A percentile compares a stretch with the other conserved stretches of the same genome.
Evolutionary conservation across 75 land plant species (phyloP).

Genomic region (Isoetes taiwanensis): DNA sequence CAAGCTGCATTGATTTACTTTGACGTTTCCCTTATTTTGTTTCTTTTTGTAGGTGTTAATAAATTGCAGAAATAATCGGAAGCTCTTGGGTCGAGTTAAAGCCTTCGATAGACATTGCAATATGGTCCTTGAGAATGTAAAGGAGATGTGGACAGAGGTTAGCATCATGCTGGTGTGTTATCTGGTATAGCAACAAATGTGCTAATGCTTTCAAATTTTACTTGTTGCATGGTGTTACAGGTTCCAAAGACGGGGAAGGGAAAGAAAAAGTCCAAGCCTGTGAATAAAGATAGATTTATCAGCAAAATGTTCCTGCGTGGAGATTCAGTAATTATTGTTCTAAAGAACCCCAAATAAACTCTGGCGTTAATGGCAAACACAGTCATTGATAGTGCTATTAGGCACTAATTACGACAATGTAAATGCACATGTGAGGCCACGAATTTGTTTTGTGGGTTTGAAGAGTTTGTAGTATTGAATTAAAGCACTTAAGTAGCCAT

Average conservation of each 20-base stretch:
- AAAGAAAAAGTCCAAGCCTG: conserved; percentile 74
- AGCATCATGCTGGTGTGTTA: background rate
- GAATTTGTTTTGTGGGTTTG: no score
- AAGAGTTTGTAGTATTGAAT: no score
- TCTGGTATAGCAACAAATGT: background rate
- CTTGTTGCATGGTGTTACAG: conserved; percentile 14
- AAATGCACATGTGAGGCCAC: no score
- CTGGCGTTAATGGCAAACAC: no score
- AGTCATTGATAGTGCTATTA: no score
- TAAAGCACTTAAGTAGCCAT: no score
- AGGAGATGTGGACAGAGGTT: background rate
- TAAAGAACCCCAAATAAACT: conserved; percentile 56
- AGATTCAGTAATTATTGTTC: conserved; percentile 90
- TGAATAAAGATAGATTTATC: conserved; percentile 92
- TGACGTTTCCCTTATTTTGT: no score
- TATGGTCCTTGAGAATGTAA: conserved; percentile 3
- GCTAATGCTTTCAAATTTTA: background rate
- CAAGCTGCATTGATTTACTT: no score
- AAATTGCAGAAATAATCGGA: conserved; percentile 1
- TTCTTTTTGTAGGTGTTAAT: background rate
- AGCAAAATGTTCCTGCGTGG: conserved; percentile 97
- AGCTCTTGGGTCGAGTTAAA: background rate
- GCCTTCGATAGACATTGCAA: conserved; percentile 5
- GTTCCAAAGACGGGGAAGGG: conserved; percentile 96
- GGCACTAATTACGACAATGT: no score